Evolutionary conservation across 1,284 basidiomycete species (phyloP).

Genomic region (Pascua guehoae): DNA sequence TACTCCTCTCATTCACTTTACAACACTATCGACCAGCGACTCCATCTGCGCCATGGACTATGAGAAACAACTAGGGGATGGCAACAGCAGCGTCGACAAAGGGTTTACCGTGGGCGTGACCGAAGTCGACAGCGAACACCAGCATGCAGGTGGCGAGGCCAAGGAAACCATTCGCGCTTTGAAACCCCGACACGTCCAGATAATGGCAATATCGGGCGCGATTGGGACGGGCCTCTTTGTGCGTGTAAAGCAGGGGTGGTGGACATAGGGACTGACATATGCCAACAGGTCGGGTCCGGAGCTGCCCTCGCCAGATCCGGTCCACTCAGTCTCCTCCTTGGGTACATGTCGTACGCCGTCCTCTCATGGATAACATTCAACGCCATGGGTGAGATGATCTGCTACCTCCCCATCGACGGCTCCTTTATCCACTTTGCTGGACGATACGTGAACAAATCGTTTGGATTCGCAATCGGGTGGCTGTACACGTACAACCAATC

Average conservation of each 20-base stretch:
- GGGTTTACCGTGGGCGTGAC: too few relatives aligned
- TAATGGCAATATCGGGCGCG: conserved; percentile 17
- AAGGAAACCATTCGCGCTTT: conserved; percentile 4
- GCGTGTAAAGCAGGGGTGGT: too few relatives aligned
- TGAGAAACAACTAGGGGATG: too few relatives aligned
- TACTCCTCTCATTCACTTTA: too few relatives aligned
- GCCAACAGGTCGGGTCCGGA: conserved; percentile 6
- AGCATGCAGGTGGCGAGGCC: conserved; percentile 1
- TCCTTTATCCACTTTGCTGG: conserved; percentile 14
- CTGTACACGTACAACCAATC: conserved; percentile 12
- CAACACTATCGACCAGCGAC: too few relatives aligned
- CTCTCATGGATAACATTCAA: conserved; percentile 17
- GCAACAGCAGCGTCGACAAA: too few relatives aligned
- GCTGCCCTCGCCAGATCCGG: conserved; percentile 10
- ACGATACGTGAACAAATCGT: conserved; percentile 14
- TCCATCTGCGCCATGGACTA: too few relatives aligned
- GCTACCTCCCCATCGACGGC: conserved; percentile 18
- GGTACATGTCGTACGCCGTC: conserved; percentile 10
- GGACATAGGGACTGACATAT: too few relatives aligned
- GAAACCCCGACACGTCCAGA: conserved; percentile 8
- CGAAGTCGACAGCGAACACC: too few relatives aligned
- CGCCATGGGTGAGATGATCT: conserved; percentile 22
- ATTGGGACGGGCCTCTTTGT: conserved; percentile 53
- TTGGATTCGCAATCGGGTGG: conserved; percentile 17
- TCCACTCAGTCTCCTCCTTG: conserved; percentile 14